A percentile compares a stretch with the other conserved stretches of the same genome.
These are phyloP conservation scores for Phylloporus sp. DNA, from an alignment of 768 basidiomycete genomes.

Conservation along the genomic window DNA sequence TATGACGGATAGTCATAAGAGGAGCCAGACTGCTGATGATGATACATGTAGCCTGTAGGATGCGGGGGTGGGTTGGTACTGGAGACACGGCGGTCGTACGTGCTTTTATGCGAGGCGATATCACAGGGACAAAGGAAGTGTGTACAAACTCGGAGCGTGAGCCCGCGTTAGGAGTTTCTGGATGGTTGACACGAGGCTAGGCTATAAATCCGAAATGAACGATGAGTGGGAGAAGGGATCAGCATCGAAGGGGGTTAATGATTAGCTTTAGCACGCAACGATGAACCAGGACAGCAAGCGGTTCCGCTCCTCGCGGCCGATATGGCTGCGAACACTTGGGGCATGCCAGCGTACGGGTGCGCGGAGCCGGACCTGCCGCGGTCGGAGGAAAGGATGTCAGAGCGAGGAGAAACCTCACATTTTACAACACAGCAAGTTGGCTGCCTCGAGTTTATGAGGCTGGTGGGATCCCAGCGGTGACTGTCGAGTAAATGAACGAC, in stretches of 20 bases:
- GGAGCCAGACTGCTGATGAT: conserved; percentile 39
- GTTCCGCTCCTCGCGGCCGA: conserved; percentile 25
- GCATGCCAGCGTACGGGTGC: neutral
- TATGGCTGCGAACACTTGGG: conserved; percentile 14
- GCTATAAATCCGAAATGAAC: conserved; percentile 35
- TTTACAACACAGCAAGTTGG: conserved; percentile 7
- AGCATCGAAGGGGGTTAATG: conserved; percentile 31
- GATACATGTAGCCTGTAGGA: conserved; percentile 53
- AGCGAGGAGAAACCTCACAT: conserved; percentile 19
- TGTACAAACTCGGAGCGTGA: conserved; percentile 27
- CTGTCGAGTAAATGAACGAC: conserved; percentile 17
- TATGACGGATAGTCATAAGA: conserved; percentile 51
- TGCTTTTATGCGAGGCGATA: conserved; percentile 30
- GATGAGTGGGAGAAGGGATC: conserved; percentile 32
- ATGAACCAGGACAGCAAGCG: conserved; percentile 24
- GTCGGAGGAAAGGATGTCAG: conserved; percentile 1
- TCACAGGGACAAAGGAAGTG: conserved; percentile 23
- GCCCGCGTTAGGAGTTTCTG: conserved; percentile 28
- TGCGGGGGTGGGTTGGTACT: conserved; percentile 37
- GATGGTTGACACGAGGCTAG: conserved; percentile 31
- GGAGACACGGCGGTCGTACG: conserved; percentile 17
- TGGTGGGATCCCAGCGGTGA: conserved; percentile 12
- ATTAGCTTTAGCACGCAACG: conserved; percentile 29
- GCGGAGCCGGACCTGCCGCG: conserved; percentile 7
- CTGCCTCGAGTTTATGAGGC: conserved; percentile 2